These are phyloP conservation scores for Kalmanozyma brasiliensis DNA, from an alignment of 1,284 basidiomycete genomes.

Conservation along the genomic window DNA sequence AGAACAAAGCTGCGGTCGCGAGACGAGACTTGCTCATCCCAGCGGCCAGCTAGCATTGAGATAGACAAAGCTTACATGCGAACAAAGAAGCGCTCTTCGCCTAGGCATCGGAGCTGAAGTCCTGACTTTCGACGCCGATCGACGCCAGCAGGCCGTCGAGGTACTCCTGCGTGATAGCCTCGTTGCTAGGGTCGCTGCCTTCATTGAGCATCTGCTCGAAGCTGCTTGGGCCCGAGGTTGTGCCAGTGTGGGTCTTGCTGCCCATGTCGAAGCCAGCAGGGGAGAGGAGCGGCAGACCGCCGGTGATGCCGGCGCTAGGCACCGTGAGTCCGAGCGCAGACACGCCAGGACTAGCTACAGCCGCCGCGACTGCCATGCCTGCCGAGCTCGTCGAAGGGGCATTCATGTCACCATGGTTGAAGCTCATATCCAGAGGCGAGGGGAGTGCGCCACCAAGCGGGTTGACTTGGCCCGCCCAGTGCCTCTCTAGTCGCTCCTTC, in stretches of 20 bases:
- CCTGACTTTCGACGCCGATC: conserved; percentile 46
- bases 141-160: conserved; percentile 46
- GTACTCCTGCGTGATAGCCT: conserved; percentile 43
- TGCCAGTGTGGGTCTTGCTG: conserved; percentile 21
- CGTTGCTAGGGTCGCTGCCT: conserved; percentile 32
- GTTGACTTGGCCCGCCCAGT: conserved; percentile 53
- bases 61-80: too few species aligned
- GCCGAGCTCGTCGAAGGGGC: conserved; percentile 22
- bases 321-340: conserved; percentile 37
- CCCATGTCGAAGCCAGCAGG: conserved; percentile 27
- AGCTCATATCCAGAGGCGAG: conserved; percentile 51
- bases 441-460: conserved; percentile 24
- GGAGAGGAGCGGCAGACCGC: conserved; percentile 29
- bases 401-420: conserved; percentile 29
- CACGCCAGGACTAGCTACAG: conserved; percentile 10
- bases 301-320: conserved; percentile 14
- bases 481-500: conserved; percentile 56
- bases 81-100: too few species aligned
- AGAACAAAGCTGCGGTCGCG: too few species aligned
- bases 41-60: conserved; percentile 3
- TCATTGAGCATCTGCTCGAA: conserved; percentile 43
- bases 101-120: conserved; percentile 14
- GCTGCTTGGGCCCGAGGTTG: conserved; percentile 42
- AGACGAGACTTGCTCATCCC: conserved; percentile 2
- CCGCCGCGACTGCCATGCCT: conserved; percentile 23